Evolutionary conservation across 495 filamentous ascomycete species (phyloP).

Genomic region (Penicillium antarcticum): DNA sequence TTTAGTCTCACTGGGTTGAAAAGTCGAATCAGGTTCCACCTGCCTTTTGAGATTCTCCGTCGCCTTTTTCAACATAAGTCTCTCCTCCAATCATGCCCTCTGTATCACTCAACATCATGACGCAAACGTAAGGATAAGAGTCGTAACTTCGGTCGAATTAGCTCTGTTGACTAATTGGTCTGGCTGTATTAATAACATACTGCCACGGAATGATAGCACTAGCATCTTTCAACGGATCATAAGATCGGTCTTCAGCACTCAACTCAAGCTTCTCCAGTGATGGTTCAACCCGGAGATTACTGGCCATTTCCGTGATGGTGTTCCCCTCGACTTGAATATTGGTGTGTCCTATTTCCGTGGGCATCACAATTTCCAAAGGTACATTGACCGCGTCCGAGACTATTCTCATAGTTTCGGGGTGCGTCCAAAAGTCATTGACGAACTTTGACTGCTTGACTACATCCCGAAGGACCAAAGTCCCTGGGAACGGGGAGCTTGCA

Average conservation of each 20-base stretch:
- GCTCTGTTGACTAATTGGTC: not conserved
- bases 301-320: conserved; percentile 17
- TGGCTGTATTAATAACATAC: conserved; percentile 13
- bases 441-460: conserved; percentile 26
- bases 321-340: conserved; percentile 28
- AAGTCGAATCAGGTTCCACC: not conserved
- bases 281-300: conserved; percentile 20
- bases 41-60: conserved; percentile 25
- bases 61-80: conserved; percentile 30
- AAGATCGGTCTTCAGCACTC: conserved; percentile 3
- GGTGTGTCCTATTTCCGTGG: conserved; percentile 32
- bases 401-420: conserved; percentile 25
- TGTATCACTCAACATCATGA: conserved; percentile 34
- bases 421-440: conserved; percentile 27
- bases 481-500: conserved; percentile 11
- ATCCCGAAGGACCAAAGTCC: conserved; percentile 29
- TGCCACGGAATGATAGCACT: conserved; percentile 30
- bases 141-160: conserved; percentile 17
- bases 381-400: conserved; percentile 25
- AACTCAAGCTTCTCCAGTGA: conserved; percentile 7
- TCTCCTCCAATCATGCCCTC: conserved; percentile 33
- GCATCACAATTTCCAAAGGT: conserved; percentile 25
- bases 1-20: not conserved
- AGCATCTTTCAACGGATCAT: conserved; percentile 19
- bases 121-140: conserved; percentile 35